Percentiles rank a stretch among this genome's conserved stretches.
phyloP scores from a whole-genome alignment of 805 yeast genomes.

The Hanseniaspora vineae region DNA sequence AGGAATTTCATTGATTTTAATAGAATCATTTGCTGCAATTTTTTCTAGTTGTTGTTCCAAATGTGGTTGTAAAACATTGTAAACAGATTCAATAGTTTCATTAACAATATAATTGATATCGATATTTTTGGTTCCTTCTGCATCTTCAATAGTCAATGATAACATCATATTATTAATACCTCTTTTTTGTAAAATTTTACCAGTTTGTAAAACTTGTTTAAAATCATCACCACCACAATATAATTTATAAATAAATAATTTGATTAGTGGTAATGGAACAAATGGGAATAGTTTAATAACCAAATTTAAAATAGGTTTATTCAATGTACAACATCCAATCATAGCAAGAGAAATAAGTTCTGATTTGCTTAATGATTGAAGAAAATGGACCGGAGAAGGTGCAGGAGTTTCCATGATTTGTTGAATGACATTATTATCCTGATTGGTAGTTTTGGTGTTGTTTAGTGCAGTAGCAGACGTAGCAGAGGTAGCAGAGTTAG shows the following conservation, averaged over 20 bases:
- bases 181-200: constrained; percentile 48
- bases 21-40: constrained; percentile 26
- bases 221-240: constrained; percentile 87
- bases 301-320: constrained; percentile 45
- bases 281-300: constrained; percentile 59
- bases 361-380: constrained; percentile 37
- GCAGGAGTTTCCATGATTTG: constrained; percentile 4
- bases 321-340: constrained; percentile 58
- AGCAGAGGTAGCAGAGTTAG: not conserved
- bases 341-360: constrained; percentile 53
- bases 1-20: constrained; percentile 62
- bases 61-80: constrained; percentile 57
- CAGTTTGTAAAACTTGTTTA: constrained; percentile 57
- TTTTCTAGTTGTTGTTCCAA: constrained; percentile 25
- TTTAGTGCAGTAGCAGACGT: not conserved
- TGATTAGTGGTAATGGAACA: constrained; percentile 60
- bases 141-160: constrained; percentile 86
- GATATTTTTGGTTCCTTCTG: constrained; percentile 58
- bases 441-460: not conserved
- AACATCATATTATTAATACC: constrained; percentile 92
- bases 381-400: constrained; percentile 24
- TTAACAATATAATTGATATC: constrained; percentile 46
- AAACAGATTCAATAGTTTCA: constrained; percentile 55
- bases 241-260: constrained; percentile 60
- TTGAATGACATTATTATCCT: not conserved